These are phyloP conservation scores for Rhypophila decipiens DNA, from an alignment of 495 filamentous ascomycete genomes.

Conservation along the genomic window DNA sequence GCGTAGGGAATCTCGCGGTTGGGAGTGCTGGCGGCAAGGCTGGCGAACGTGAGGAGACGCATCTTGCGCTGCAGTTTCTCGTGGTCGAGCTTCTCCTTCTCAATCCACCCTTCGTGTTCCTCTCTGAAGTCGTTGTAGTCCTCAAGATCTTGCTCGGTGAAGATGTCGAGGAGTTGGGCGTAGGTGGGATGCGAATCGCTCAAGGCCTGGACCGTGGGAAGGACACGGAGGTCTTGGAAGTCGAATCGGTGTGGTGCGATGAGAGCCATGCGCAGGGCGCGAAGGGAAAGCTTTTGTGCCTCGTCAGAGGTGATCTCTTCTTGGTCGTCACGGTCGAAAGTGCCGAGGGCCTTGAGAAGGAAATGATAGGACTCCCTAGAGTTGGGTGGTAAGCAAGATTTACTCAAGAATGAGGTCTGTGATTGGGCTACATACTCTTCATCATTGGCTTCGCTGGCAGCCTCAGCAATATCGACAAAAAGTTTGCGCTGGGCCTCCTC, in stretches of 20 bases:
- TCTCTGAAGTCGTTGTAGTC: slow-evolving; percentile 92
- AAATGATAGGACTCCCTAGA: slow-evolving; percentile 67
- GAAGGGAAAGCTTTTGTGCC: slow-evolving; percentile 74
- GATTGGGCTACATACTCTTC: slow-evolving; percentile 47
- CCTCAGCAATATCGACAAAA: slow-evolving; percentile 70
- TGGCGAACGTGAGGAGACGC: slow-evolving; percentile 87
- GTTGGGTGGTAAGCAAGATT: slow-evolving; percentile 3
- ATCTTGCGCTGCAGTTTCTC: slow-evolving; percentile 74
- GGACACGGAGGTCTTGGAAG: slow-evolving; percentile 85
- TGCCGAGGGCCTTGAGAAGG: slow-evolving; percentile 75
- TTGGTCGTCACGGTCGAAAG: slow-evolving; percentile 60
- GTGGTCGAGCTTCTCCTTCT: slow-evolving; percentile 60
- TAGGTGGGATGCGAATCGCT: slow-evolving; percentile 72
- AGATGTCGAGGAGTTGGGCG: slow-evolving; percentile 89
- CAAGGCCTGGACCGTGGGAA: slow-evolving; percentile 82
- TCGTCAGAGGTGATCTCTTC: slow-evolving; percentile 57
- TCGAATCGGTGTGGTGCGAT: slow-evolving; percentile 72
- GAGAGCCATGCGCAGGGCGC: slow-evolving; percentile 77
- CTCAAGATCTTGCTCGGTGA: slow-evolving; percentile 85
- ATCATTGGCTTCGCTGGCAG: slow-evolving; percentile 70
- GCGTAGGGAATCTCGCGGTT: slow-evolving; percentile 80
- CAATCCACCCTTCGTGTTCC: slow-evolving; percentile 72
- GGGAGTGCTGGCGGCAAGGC: slow-evolving; percentile 72
- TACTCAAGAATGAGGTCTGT: background rate
- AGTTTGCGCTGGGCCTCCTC: slow-evolving; percentile 75